Percentiles rank a stretch among this genome's conserved stretches.
phyloP scores from a whole-genome alignment of 768 basidiomycete species.

The Termitomyces sp. region DNA sequence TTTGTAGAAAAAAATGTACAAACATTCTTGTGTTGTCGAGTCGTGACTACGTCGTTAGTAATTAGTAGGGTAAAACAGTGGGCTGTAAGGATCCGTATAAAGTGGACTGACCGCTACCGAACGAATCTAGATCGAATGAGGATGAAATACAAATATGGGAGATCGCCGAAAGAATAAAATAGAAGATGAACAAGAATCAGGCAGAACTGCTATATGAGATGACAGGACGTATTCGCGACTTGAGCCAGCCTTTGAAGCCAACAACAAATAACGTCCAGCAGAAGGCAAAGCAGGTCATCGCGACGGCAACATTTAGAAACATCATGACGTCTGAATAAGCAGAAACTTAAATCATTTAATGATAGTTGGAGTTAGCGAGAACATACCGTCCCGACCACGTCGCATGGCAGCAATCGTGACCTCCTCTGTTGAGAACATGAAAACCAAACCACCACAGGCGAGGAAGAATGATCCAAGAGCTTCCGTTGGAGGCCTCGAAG shows the following conservation, averaged over 20 bases:
- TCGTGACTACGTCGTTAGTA: constrained; percentile 15
- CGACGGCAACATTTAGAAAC: constrained; percentile 84
- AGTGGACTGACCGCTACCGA: background rate
- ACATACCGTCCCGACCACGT: constrained; percentile 76
- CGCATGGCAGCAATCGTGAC: constrained; percentile 91
- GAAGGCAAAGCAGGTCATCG: constrained; percentile 83
- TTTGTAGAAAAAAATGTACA: background rate
- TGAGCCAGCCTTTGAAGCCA: constrained; percentile 81
- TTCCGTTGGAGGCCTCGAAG: constrained; percentile 93
- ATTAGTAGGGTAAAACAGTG: constrained; percentile 15
- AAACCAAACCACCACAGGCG: constrained; percentile 83
- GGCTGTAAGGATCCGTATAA: constrained; percentile 1
- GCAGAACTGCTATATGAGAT: constrained; percentile 30
- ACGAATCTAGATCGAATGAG: constrained; percentile 8
- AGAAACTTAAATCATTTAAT: background rate
- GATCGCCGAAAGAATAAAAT: background rate
- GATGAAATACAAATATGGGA: constrained; percentile 8
- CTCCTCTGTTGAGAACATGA: constrained; percentile 90
- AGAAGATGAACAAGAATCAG: constrained; percentile 2
- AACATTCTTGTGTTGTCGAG: background rate
- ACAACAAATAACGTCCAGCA: constrained; percentile 80
- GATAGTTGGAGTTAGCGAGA: background rate
- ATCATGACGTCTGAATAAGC: constrained; percentile 72
- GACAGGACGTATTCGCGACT: constrained; percentile 32
- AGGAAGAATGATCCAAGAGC: constrained; percentile 85